Percentiles rank a stretch among this genome's conserved stretches.
Conservation (phyloP, 352 stramenopile species). For the Pythium coloratum region DNA sequence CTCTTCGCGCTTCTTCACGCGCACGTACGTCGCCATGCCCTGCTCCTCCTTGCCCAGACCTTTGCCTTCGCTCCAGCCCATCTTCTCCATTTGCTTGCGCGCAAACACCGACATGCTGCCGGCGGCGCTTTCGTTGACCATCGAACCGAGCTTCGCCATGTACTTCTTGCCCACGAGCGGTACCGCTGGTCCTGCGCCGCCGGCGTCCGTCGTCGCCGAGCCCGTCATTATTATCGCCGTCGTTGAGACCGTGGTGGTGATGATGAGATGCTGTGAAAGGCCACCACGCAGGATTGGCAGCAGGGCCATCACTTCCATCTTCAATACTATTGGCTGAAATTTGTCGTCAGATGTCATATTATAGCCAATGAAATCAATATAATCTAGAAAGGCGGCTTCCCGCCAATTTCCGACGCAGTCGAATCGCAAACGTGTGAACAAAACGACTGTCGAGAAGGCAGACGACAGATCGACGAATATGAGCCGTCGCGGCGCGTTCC, state of each 20-base stretch:
- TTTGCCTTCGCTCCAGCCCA: constrained; percentile 96
- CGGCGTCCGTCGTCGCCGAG: constrained; percentile 3
- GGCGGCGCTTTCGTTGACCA: constrained; percentile 77
- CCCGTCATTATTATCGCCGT: constrained; percentile 3
- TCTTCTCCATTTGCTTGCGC: constrained; percentile 91
- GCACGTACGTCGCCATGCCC: constrained; percentile 92
- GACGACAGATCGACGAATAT: constrained; percentile 2
- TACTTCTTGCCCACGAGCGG: constrained; percentile 86
- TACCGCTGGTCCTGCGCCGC: constrained; percentile 29
- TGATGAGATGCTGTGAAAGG: constrained; percentile 13
- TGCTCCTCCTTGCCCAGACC: constrained; percentile 95
- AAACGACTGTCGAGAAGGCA: background rate
- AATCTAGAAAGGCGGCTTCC: constrained; percentile 1
- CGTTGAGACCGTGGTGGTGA: too few species aligned
- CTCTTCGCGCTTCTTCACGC: constrained; percentile 93
- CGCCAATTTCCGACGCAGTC: constrained; percentile 4
- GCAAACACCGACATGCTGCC: constrained; percentile 76
- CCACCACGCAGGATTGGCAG: background rate
- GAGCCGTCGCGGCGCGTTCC: constrained; percentile 33
- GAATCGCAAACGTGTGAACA: background rate
- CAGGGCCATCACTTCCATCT: constrained; percentile 24
- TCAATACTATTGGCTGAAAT: background rate
- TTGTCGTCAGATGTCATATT: background rate
- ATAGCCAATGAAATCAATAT: background rate
- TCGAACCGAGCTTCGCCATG: constrained; percentile 69